Evolutionary conservation across 1,284 basidiomycete genomes (phyloP).

Genomic region (Ceratobasidium sp.): DNA sequence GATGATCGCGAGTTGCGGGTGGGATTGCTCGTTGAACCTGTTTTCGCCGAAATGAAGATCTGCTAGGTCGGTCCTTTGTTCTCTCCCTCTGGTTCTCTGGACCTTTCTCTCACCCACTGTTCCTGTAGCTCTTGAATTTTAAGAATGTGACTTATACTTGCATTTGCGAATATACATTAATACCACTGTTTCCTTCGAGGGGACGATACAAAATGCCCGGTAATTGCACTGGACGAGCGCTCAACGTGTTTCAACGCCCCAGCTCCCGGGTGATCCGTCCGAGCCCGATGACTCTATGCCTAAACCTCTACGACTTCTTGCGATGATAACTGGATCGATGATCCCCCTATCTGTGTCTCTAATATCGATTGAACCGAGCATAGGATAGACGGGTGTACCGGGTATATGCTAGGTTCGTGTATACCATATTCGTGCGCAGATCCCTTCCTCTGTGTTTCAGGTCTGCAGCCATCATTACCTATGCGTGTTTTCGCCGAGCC

Average conservation of each 20-base stretch:
- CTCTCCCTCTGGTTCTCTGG: not conserved
- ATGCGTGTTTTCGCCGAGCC: not conserved
- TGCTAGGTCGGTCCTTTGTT: not conserved
- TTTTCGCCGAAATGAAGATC: constrained; percentile 46
- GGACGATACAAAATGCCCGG: not conserved
- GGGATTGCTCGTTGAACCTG: constrained; percentile 60
- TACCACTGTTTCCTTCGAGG: too few species aligned
- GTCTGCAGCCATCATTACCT: not conserved
- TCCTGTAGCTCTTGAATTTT: not conserved
- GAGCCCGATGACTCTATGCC: not conserved
- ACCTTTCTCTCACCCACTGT: not conserved
- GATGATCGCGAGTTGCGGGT: constrained; percentile 57
- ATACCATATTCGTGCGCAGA: not conserved
- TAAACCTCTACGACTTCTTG: constrained; percentile 1
- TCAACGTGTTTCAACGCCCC: not conserved
- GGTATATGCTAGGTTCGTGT: not conserved
- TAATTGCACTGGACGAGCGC: too few species aligned
- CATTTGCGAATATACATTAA: too few species aligned
- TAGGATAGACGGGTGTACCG: not conserved
- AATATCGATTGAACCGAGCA: not conserved
- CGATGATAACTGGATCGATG: not conserved
- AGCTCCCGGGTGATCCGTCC: not conserved
- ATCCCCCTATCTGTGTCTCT: constrained; percentile 14
- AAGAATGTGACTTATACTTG: too few species aligned
- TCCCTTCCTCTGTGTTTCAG: not conserved